Percentiles rank a stretch among this genome's conserved stretches.
These are phyloP conservation scores for Malassezia restricta DNA, from an alignment of 1,284 basidiomycete species.

Conservation along the genomic window DNA sequence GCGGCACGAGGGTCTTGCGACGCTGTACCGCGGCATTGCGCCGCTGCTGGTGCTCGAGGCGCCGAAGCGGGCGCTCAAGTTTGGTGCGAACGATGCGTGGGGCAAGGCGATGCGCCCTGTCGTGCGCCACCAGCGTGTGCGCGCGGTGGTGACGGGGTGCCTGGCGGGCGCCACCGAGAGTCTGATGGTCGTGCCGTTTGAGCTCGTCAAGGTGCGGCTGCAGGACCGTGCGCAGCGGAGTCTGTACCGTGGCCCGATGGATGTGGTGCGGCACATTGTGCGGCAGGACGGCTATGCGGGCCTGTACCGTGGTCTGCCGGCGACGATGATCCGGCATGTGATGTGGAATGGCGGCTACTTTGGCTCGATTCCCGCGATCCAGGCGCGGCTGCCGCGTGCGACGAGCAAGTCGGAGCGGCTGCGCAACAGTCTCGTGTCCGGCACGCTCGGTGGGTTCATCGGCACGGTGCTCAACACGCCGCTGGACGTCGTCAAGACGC, in stretches of 20 bases:
- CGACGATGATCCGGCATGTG: constrained; percentile 21
- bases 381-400: constrained; percentile 66
- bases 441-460: constrained; percentile 76
- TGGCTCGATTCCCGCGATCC: constrained; percentile 69
- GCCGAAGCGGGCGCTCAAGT: constrained; percentile 96
- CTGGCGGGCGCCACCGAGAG: constrained; percentile 83
- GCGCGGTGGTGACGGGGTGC: constrained; percentile 81
- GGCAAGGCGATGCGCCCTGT: constrained; percentile 48
- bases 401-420: constrained; percentile 57
- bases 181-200: constrained; percentile 79
- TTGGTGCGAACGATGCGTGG: constrained; percentile 82
- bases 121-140: constrained; percentile 64
- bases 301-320: constrained; percentile 52
- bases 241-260: constrained; percentile 63
- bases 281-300: constrained; percentile 67
- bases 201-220: constrained; percentile 86
- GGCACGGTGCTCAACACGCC: constrained; percentile 68
- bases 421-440: constrained; percentile 82
- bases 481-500: constrained; percentile 84
- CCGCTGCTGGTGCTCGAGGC: constrained; percentile 91
- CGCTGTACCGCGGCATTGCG: constrained; percentile 83
- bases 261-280: constrained; percentile 62
- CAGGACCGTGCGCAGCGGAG: constrained; percentile 50
- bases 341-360: constrained; percentile 55
- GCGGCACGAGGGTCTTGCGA: constrained; percentile 53